Conservation (phyloP, 78 protist genomes). For the Dictyostelium purpureum region DNA sequence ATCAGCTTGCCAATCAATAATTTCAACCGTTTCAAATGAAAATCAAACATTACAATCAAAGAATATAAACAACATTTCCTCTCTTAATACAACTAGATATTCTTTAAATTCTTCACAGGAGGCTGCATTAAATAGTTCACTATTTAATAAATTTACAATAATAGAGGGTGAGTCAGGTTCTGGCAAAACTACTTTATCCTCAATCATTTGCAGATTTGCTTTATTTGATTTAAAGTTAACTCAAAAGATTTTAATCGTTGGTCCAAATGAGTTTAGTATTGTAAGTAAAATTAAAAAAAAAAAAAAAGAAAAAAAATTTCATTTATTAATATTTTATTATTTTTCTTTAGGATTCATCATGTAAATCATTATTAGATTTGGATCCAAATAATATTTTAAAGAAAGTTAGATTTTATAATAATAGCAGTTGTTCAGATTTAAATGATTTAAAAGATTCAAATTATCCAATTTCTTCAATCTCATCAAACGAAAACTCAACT, state of each 20-base stretch:
- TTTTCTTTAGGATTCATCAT: slow-evolving; percentile 21
- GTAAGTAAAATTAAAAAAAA: neutral
- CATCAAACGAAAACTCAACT: too few relatives aligned
- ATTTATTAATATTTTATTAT: neutral
- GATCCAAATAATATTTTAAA: neutral
- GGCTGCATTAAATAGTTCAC: neutral
- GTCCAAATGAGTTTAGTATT: slow-evolving; percentile 59
- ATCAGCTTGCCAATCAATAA: neutral
- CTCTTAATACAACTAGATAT: too few relatives aligned
- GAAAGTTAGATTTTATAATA: slow-evolving; percentile 5
- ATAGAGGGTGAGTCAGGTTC: slow-evolving; percentile 48
- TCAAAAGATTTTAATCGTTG: slow-evolving; percentile 20
- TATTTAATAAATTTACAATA: slow-evolving; percentile 10
- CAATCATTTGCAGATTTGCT: neutral
- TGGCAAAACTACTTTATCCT: slow-evolving; percentile 34
- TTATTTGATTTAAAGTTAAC: neutral
- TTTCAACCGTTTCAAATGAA: neutral
- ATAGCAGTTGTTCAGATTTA: neutral
- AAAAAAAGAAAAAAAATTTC: neutral
- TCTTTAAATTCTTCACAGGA: slow-evolving; percentile 1
- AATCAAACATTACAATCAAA: too few relatives aligned
- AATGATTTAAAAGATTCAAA: neutral
- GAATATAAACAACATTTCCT: too few relatives aligned
- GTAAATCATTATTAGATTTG: slow-evolving; percentile 3
- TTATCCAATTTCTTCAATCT: too few relatives aligned